These are phyloP conservation scores for Megacollybia marginata DNA, from an alignment of 768 basidiomycete genomes.

Conservation along the genomic window DNA sequence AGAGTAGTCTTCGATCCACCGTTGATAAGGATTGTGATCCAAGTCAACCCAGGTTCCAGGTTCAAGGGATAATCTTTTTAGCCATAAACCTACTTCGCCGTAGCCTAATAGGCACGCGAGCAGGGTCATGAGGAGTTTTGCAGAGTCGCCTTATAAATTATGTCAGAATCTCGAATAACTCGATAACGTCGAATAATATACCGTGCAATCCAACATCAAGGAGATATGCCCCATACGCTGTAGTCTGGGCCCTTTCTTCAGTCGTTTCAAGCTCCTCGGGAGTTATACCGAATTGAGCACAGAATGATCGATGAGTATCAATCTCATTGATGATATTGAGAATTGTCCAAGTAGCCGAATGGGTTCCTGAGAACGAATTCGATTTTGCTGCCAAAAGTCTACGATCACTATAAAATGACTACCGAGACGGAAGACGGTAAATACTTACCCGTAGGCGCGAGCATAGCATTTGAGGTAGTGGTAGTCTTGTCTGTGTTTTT, in stretches of 20 bases:
- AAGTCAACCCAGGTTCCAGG: constrained; percentile 47
- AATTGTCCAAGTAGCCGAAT: constrained; percentile 60
- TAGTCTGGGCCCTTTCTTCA: constrained; percentile 63
- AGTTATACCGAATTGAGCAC: constrained; percentile 62
- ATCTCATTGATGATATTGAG: constrained; percentile 62
- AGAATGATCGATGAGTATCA: constrained; percentile 63
- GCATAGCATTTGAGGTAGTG: constrained; percentile 79
- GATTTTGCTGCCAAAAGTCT: too few species aligned
- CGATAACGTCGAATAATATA: constrained; percentile 13
- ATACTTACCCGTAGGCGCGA: constrained; percentile 61
- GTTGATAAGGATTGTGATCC: constrained; percentile 66
- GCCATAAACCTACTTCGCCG: constrained; percentile 85
- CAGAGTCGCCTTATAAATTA: constrained; percentile 53
- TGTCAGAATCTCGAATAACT: neutral
- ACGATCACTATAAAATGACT: constrained; percentile 51
- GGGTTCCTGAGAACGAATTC: too few species aligned
- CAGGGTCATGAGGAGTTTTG: constrained; percentile 71
- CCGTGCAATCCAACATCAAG: constrained; percentile 73
- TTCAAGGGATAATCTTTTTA: constrained; percentile 48
- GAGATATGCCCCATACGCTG: constrained; percentile 83
- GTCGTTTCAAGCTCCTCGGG: constrained; percentile 52
- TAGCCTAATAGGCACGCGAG: constrained; percentile 87
- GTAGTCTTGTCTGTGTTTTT: constrained; percentile 71
- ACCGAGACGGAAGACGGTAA: constrained; percentile 43
- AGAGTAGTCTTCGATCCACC: constrained; percentile 76